phyloP scores from a whole-genome alignment of 768 basidiomycete species.

The Boletales sp. region DNA sequence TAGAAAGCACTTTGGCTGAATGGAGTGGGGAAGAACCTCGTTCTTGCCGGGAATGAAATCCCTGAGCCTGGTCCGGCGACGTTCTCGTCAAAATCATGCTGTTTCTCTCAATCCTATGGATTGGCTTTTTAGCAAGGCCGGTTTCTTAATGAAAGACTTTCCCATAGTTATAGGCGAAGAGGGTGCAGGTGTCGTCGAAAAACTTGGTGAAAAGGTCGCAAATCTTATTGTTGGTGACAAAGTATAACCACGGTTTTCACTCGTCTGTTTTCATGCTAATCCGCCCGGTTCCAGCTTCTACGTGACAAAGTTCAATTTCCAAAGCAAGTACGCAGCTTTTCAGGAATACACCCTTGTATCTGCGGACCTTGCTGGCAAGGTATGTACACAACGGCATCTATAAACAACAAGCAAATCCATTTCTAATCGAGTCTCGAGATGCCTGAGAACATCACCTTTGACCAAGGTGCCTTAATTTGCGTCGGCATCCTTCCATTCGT shows the following conservation, averaged over 20 bases:
- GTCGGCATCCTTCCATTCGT: constrained; percentile 30
- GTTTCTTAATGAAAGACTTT: constrained; percentile 12
- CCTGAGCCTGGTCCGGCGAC: constrained; percentile 39
- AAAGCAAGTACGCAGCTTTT: constrained; percentile 12
- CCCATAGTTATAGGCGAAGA: constrained; percentile 39
- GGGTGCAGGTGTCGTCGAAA: constrained; percentile 38
- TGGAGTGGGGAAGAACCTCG: constrained; percentile 13
- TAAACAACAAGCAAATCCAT: background rate
- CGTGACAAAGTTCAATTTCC: background rate
- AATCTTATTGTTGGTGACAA: constrained; percentile 34
- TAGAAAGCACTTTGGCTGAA: constrained; percentile 13
- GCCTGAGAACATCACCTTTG: constrained; percentile 29
- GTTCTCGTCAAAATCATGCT: constrained; percentile 41
- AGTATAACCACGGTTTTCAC: constrained; percentile 5
- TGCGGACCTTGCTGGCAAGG: constrained; percentile 20
- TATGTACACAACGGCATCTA: background rate
- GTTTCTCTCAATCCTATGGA: constrained; percentile 46
- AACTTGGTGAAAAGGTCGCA: constrained; percentile 37
- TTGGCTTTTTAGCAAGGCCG: constrained; percentile 18
- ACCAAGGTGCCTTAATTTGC: constrained; percentile 34
- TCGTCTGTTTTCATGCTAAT: background rate
- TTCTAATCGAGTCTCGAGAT: constrained; percentile 15
- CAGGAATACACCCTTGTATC: constrained; percentile 26
- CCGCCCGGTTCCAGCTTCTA: constrained; percentile 12
- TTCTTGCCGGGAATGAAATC: constrained; percentile 3